Percentiles rank a stretch among this genome's conserved stretches.
Evolutionary conservation across 1,284 basidiomycete genomes (phyloP).

Genomic region (Puccinia horiana): DNA sequence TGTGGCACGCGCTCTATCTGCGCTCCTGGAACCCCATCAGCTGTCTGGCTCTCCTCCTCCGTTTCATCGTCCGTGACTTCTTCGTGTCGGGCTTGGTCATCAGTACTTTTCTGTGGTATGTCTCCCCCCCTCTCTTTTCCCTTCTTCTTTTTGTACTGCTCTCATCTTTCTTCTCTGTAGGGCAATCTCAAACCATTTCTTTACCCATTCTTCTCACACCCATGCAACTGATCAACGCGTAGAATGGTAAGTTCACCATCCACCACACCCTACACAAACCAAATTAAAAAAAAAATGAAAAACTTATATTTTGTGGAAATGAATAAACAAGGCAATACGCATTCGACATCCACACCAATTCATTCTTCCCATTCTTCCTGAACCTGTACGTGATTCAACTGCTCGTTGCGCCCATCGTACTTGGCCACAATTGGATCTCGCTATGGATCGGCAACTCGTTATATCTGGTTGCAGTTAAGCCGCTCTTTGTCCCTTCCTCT

Average conservation of each 20-base stretch:
- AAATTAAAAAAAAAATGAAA: background rate
- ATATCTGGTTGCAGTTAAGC: constrained; percentile 55
- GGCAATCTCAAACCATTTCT: constrained; percentile 71
- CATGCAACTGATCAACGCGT: constrained; percentile 63
- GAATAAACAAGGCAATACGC: constrained; percentile 68
- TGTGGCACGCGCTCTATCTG: constrained; percentile 82
- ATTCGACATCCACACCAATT: constrained; percentile 91
- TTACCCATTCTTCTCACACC: constrained; percentile 71
- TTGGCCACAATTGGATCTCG: constrained; percentile 83
- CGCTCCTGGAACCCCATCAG: constrained; percentile 63
- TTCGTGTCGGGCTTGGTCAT: constrained; percentile 72
- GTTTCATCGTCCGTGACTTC: constrained; percentile 86
- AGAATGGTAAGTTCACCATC: constrained; percentile 61
- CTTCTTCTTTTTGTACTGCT: background rate
- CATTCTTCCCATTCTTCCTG: constrained; percentile 88
- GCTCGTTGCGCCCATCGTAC: constrained; percentile 76
- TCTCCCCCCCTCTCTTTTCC: constrained; percentile 47
- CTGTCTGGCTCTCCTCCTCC: constrained; percentile 68
- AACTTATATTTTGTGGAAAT: background rate
- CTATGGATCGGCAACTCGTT: constrained; percentile 77
- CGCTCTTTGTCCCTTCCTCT: background rate
- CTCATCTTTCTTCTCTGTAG: constrained; percentile 58
- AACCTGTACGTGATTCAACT: constrained; percentile 82
- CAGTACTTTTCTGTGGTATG: constrained; percentile 76
- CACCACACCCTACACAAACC: constrained; percentile 72